A percentile compares a stretch with the other conserved stretches of the same genome.
phyloP scores from a whole-genome alignment of 2,329 filamentous ascomycete genomes.

The Colletotrichum shisoi region DNA sequence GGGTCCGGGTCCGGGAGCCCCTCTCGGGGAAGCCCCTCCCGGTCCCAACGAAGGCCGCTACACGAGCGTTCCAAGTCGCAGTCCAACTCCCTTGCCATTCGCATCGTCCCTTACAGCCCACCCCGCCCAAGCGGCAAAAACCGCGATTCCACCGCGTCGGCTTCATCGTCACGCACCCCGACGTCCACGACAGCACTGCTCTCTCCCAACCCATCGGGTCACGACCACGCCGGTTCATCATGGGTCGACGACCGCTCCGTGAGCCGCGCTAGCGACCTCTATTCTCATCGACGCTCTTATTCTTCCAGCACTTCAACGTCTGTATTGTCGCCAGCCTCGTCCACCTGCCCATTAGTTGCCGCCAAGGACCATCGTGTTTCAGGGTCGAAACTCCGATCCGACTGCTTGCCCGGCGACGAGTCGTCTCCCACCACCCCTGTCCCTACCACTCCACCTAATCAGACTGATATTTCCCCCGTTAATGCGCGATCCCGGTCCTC shows the following conservation, averaged over 20 bases:
- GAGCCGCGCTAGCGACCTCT: constrained; percentile 26
- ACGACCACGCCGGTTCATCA: constrained; percentile 15
- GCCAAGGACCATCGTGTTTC: constrained; percentile 54
- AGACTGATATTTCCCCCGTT: constrained; percentile 51
- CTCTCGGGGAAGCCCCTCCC: constrained; percentile 39
- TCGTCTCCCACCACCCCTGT: constrained; percentile 50
- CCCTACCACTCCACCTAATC: constrained; percentile 50
- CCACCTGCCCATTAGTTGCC: constrained; percentile 49
- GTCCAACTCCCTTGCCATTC: constrained; percentile 55
- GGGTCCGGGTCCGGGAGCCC: constrained; percentile 42
- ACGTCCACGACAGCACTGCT: constrained; percentile 30
- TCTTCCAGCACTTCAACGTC: constrained; percentile 42
- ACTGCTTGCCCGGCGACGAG: constrained; percentile 46
- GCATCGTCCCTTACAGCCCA: constrained; percentile 60
- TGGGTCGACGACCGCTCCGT: constrained; percentile 26
- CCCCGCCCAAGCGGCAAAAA: constrained; percentile 47
- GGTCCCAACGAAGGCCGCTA: constrained; percentile 48
- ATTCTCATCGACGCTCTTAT: constrained; percentile 41
- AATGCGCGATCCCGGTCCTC: constrained; percentile 48
- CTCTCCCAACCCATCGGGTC: constrained; percentile 30
- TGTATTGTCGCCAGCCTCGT: constrained; percentile 32
- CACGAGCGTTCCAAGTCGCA: constrained; percentile 54
- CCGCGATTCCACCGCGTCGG: constrained; percentile 35
- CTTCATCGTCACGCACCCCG: constrained; percentile 38
- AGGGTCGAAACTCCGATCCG: constrained; percentile 54